These are phyloP conservation scores for Rhynchospora tenuis DNA, from an alignment of 176 grass and related monocot species.

Conservation along the genomic window DNA sequence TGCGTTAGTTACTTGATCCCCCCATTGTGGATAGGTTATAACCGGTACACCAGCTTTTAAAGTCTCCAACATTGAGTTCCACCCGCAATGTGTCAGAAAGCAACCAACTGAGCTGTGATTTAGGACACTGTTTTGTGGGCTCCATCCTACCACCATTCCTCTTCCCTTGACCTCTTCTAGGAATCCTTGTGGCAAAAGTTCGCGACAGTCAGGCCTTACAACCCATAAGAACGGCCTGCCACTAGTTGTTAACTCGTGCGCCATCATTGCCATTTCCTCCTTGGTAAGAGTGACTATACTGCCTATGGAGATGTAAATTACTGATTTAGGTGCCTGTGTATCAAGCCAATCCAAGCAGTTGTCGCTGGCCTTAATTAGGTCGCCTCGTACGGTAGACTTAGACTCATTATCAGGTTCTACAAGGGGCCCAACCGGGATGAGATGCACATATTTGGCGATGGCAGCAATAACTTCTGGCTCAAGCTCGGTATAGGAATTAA, in stretches of 20 bases:
- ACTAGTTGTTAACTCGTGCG: slow-evolving; percentile 34
- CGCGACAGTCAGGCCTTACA: slow-evolving; percentile 37
- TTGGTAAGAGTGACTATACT: slow-evolving; percentile 52
- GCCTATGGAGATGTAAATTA: slow-evolving; percentile 70
- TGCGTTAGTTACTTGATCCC: slow-evolving; percentile 70
- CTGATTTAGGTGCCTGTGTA: slow-evolving; percentile 30
- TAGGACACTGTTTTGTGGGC: slow-evolving; percentile 66
- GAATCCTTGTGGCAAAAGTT: slow-evolving; percentile 44
- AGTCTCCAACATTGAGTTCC: slow-evolving; percentile 81
- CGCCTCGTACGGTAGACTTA: slow-evolving; percentile 26
- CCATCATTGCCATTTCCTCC: slow-evolving; percentile 53
- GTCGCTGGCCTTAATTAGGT: slow-evolving; percentile 37
- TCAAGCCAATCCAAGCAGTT: slow-evolving; percentile 59
- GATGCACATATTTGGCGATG: slow-evolving; percentile 8
- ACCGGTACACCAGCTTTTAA: slow-evolving; percentile 56
- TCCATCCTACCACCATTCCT: slow-evolving; percentile 65
- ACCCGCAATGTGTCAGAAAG: slow-evolving; percentile 88
- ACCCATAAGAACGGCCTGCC: slow-evolving; percentile 72
- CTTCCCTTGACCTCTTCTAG: slow-evolving; percentile 18
- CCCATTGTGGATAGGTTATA: slow-evolving; percentile 62
- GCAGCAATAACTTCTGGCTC: slow-evolving; percentile 41
- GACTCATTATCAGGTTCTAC: slow-evolving; percentile 28
- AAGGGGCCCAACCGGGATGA: slow-evolving; percentile 64
- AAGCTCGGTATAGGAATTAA: slow-evolving; percentile 68
- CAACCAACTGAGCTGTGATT: slow-evolving; percentile 44